Evolutionary conservation across 2,329 filamentous ascomycete genomes (phyloP).

Genomic region (Botrytis fragariae): DNA sequence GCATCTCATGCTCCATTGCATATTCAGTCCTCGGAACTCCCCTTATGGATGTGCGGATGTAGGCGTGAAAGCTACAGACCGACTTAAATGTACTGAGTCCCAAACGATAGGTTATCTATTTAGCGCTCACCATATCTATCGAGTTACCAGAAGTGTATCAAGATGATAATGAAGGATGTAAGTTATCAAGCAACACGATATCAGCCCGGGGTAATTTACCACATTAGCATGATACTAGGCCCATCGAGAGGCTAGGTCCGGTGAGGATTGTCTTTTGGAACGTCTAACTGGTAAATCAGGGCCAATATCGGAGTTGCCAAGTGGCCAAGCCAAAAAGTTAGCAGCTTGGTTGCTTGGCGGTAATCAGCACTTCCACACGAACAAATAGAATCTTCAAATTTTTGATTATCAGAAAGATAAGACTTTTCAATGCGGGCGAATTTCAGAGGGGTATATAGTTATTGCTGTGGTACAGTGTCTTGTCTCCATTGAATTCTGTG

Average conservation of each 20-base stretch:
- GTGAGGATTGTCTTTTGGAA: not conserved
- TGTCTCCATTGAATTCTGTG: not conserved
- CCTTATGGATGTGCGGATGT: not conserved
- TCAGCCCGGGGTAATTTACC: slow-evolving; percentile 3
- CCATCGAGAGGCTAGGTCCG: not conserved
- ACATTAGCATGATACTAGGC: not conserved
- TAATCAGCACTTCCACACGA: not conserved
- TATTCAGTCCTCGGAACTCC: not conserved
- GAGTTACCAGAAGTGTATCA: not conserved
- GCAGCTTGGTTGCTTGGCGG: slow-evolving; percentile 9
- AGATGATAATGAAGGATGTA: slow-evolving; percentile 11
- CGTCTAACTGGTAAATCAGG: slow-evolving; percentile 4
- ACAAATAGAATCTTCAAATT: slow-evolving; percentile 16
- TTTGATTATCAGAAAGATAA: slow-evolving; percentile 14
- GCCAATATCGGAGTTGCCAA: slow-evolving; percentile 10
- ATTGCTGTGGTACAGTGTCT: not conserved
- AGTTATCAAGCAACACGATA: slow-evolving; percentile 7
- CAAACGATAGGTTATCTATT: not conserved
- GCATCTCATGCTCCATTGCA: not conserved
- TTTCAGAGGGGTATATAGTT: slow-evolving; percentile 8
- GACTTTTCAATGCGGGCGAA: not conserved
- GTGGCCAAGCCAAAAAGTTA: slow-evolving; percentile 10
- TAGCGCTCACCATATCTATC: slow-evolving; percentile 1
- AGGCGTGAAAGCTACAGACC: not conserved
- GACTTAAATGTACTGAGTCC: not conserved